Base-by-base conservation (phyloP, 495 filamentous ascomycete genomes). In the Xylaria telfairii region DNA sequence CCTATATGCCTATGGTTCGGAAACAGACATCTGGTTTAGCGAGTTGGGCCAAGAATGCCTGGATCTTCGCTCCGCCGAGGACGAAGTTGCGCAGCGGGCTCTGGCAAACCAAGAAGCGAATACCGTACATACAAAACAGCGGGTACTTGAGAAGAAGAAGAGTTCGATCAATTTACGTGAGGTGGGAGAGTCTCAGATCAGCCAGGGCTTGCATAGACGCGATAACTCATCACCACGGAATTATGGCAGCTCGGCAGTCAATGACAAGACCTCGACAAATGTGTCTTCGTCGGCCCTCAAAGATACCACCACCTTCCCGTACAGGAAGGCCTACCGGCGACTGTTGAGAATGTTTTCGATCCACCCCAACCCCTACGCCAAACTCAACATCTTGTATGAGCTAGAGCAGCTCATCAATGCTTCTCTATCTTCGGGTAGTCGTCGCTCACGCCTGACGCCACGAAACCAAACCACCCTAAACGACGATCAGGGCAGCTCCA, bases 21-120 rank as follows among this genome's bases (percentile, higher is more conserved):
- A 99, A 82, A 99, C 95, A 19, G 96, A 98, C 74, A 88, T 85
- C 30, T 98, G 95, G 93, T 95, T 97, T 76, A 89, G 90, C 71
- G 88, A 86, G 24, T 78, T 97, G 4, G 90, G 92, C 17, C 90
- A 95, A 72, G 89, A 92, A 65, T 92, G 91, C 66, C 90, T 96
- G 54, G 91, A 93, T 71, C 84, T 89, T 42, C 90, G 91, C 69
- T 93, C 93, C 79, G 88, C 86, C 53, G 90, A 87, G 73, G 85
- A 85, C 63, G 81, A 85, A 59, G 81, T 79, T 13, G 77, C 77
- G 51, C 79, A 79, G n/a, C 80, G 80, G 69, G 74, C 79, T 21
- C 59, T 66, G 49, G 77, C 74, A 6, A 84, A 79, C 74, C 81
- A 74, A 51, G 77, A 78, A 63, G 79, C 81, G 47, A 69, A 46